Evolutionary conservation across 768 basidiomycete genomes (phyloP), one percentile per base, ranked within the genome.

Genomic region (Ramaria sp.): DNA sequence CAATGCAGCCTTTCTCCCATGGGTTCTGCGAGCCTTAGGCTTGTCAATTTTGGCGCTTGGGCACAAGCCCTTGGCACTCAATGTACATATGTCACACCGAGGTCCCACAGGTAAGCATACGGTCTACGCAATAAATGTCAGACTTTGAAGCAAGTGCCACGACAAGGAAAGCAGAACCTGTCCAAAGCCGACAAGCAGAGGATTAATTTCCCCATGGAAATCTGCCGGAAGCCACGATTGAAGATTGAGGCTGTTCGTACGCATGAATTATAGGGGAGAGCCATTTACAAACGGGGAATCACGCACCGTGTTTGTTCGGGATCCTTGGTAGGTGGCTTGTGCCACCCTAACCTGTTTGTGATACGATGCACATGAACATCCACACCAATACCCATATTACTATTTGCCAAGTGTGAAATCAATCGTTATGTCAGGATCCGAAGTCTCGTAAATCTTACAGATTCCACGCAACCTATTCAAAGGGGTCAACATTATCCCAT

Each of bases 291-390:
- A 15, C 6, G 20, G 47, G 32, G 34, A 30, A 34, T 7, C n/a
- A 15, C 63, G 24, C 48, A 87, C 85, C 94, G 72, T 0, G 95
- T 97, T 62, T 88, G 81, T 63, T 99, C 95, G 0, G 94, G 88
- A 1, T 73, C 85, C 63, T 83, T 88, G 1, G 93, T 94, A 5
- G 80, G 81, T 2, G 78, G 81, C 57, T 80, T 78, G 67, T 98
- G 95, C 95, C 95, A 99, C 38, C 88, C 83, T 1, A 99, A 67
- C 15, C 92, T 74, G 61, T 98, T 94, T 25, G 93, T 93, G 51
- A 99, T 97, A 5, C 95, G 74, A 61, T 97, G 93, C 6, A 97
- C 93, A 65, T 99, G 95, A 0, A 91, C 87, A 61, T 99, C 95
- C 0, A 98, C 95, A 0, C 94, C 95, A 32, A 97, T 95, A 1